Evolutionary conservation across 2,329 filamentous ascomycete genomes (phyloP).

Genomic region (Onygenales sp.): DNA sequence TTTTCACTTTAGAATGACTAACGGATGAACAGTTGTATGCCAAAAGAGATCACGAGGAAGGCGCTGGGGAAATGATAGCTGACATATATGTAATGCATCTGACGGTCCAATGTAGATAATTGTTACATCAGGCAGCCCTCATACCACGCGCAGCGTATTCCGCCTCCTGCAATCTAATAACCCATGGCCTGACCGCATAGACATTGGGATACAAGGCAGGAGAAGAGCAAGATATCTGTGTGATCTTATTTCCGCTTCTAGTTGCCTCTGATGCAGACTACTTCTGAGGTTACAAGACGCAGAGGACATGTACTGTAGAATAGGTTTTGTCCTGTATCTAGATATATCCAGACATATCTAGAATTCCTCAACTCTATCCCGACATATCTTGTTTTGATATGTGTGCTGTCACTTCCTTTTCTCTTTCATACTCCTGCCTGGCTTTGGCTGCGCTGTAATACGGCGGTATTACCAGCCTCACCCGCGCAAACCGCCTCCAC

Average conservation of each 20-base stretch:
- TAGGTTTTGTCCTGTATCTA: background rate
- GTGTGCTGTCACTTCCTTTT: background rate
- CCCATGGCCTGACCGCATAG: slow-evolving; percentile 46
- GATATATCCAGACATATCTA: background rate
- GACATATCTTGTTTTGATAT: background rate
- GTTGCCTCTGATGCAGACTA: background rate
- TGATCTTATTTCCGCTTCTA: background rate
- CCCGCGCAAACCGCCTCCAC: too few relatives aligned
- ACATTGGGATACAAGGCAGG: slow-evolving; percentile 62
- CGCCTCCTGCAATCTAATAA: slow-evolving; percentile 63
- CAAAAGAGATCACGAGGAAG: slow-evolving; percentile 54
- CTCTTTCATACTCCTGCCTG: background rate
- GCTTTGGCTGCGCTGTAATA: slow-evolving; percentile 2
- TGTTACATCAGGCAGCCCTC: background rate
- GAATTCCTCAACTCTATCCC: too few relatives aligned
- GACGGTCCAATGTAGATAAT: background rate
- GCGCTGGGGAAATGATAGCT: slow-evolving; percentile 39
- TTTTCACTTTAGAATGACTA: slow-evolving; percentile 3
- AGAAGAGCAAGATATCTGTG: slow-evolving; percentile 45
- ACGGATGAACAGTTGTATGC: slow-evolving; percentile 51
- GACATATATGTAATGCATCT: slow-evolving; percentile 1
- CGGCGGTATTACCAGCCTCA: slow-evolving; percentile 3
- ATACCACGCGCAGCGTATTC: background rate
- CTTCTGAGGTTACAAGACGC: background rate
- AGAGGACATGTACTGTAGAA: background rate